phyloP scores from a whole-genome alignment of 306 rosid genomes.

The Trichosanthes truncata region DNA sequence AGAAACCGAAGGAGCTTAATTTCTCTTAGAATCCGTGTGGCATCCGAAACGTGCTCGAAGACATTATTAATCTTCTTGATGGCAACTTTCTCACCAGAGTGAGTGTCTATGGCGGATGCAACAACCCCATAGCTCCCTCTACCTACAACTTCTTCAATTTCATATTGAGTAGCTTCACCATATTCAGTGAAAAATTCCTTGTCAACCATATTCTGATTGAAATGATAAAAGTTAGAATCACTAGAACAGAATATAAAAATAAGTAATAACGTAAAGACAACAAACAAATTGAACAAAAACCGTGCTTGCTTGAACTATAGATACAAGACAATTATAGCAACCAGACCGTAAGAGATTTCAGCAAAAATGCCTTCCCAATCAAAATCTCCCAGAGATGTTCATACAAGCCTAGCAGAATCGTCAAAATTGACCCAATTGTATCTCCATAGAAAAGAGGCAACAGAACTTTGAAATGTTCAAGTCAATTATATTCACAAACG shows the following conservation, averaged over 20 bases:
- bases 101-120: slow-evolving; percentile 58
- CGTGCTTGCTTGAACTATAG: neutral
- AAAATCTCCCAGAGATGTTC: neutral
- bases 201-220: slow-evolving; percentile 43
- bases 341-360: neutral
- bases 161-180: slow-evolving; percentile 62
- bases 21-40: slow-evolving; percentile 53
- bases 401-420: neutral
- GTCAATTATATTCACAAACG: neutral
- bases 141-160: slow-evolving; percentile 55
- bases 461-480: neutral
- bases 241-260: neutral
- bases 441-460: neutral
- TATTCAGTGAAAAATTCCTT: slow-evolving; percentile 65
- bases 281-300: neutral
- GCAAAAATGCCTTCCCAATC: neutral
- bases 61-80: slow-evolving; percentile 58
- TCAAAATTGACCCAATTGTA: neutral
- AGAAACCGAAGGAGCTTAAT: slow-evolving; percentile 59
- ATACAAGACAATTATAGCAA: neutral
- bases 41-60: slow-evolving; percentile 57
- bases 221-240: slow-evolving; percentile 15
- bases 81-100: slow-evolving; percentile 56
- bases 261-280: neutral
- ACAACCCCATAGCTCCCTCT: slow-evolving; percentile 72